These are phyloP conservation scores for Aethionema arabicum DNA, from an alignment of 345 rosid species.

Conservation along the genomic window DNA sequence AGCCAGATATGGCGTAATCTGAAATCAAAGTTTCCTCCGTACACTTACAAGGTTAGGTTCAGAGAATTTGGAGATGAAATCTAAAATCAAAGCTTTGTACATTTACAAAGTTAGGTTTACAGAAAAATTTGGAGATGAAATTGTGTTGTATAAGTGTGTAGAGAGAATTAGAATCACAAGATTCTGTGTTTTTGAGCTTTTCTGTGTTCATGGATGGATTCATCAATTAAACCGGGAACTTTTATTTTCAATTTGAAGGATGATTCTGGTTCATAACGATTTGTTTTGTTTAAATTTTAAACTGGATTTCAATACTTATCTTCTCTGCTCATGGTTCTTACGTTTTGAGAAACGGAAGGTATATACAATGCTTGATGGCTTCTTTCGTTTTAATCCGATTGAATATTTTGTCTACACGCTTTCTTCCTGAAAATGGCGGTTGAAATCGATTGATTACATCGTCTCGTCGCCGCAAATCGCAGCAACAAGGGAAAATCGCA, in stretches of 20 bases:
- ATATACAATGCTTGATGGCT: slow-evolving; percentile 12
- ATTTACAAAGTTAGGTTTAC: slow-evolving; percentile 5
- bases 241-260: no score
- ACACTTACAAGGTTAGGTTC: slow-evolving; percentile 11
- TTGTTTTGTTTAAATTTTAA: no score
- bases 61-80: slow-evolving; percentile 1
- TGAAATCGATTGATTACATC: slow-evolving; percentile 18
- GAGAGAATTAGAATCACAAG: no score
- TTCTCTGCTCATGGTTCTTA: background rate
- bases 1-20: slow-evolving; percentile 14
- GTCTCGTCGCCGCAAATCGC: no score
- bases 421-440: background rate
- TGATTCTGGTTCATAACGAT: no score
- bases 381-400: slow-evolving; percentile 9
- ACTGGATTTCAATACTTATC: no score
- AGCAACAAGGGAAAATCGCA: no score
- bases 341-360: slow-evolving; percentile 7
- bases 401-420: slow-evolving; percentile 14
- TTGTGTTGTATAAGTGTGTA: background rate
- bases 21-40: slow-evolving; percentile 5
- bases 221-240: no score
- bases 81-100: background rate
- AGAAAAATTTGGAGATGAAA: background rate
- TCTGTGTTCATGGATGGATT: no score
- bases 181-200: no score